A percentile compares a stretch with the other conserved stretches of the same genome.
Conservation (phyloP, 2,329 filamentous ascomycete genomes). For the Aspergillus brunneoviolaceus region DNA sequence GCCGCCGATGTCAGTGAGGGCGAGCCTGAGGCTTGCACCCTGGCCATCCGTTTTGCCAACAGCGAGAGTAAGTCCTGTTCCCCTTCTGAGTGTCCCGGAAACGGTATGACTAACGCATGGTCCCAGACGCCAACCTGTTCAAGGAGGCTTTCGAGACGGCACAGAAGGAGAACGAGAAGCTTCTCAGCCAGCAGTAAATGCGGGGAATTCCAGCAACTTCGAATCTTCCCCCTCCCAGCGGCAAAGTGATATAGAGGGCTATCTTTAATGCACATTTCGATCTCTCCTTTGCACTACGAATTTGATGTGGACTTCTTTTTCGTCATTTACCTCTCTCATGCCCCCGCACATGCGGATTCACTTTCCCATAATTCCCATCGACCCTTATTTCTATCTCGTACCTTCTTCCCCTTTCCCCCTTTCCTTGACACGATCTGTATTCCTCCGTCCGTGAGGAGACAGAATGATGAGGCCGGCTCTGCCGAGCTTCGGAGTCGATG, state of each 20-base stretch:
- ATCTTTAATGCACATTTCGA: constrained; percentile 14
- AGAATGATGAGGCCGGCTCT: constrained; percentile 25
- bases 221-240: not conserved
- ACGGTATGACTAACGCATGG: constrained; percentile 17
- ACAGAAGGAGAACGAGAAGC: constrained; percentile 89
- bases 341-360: constrained; percentile 4
- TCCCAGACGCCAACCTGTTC: constrained; percentile 86
- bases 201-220: not conserved
- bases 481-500: constrained; percentile 19
- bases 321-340: constrained; percentile 3
- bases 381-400: constrained; percentile 9
- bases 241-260: constrained; percentile 11
- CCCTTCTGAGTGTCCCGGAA: not conserved
- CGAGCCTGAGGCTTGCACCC: constrained; percentile 90
- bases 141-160: constrained; percentile 97
- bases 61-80: constrained; percentile 73
- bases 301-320: constrained; percentile 10
- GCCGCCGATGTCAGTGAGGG: constrained; percentile 97
- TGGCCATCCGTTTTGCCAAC: constrained; percentile 97
- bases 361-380: constrained; percentile 9
- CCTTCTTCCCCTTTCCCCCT: not conserved
- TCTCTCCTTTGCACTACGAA: constrained; percentile 8
- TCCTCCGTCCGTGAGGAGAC: constrained; percentile 26
- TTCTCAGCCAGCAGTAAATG: constrained; percentile 62
- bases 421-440: constrained; percentile 12